Evolutionary conservation across 2,329 filamentous ascomycete species (phyloP), one percentile per base, ranked within the genome.

Genomic region (Penicillium sp.): DNA sequence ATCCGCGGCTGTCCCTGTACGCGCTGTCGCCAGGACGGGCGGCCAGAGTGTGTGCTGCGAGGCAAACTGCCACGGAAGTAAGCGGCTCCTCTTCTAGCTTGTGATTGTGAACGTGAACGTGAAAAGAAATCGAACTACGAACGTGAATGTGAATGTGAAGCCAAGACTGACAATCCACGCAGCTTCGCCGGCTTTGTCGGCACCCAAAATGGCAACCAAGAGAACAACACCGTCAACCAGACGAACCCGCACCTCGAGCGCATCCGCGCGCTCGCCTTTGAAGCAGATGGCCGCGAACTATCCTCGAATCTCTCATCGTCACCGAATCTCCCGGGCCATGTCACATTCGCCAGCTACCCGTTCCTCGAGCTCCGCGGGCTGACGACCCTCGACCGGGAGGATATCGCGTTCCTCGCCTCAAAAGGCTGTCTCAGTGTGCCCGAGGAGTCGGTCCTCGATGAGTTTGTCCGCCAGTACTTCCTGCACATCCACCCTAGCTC

Each of bases 1-100:
- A 71, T 73, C 21, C 59, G 68, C 7, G 73, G 71, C n/a, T 68
- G 65, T 51, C 83, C 82, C 7, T 85, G 80, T 71, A 84, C 83
- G 75, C 84, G 84, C 60, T 85, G 82, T 68, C 82, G 82, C 50
- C 79, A 83, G 58, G 82, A 84, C 65, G 81, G 79, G 61, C 81
- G 84, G 66, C 76, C 74, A 0, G 60, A 70, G 19, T 72, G 70
- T 56, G 49, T 65, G 19, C 58, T 71, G 26, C 65, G 67, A 79
- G 79, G 65, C 70, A 82, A 56, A 74, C 79, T 60, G 23, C 59
- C 66, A 29, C 67, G 66, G 41, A 66, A 60, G 65, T 66, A 63
- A 23, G 63, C 26, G 26, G 54, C 1, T 5, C 41, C 21, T 11
- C 7, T 8, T 29, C 23, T n/a, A 21, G n/a, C 35, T 41, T 41